Conservation (phyloP, 441 rosid genomes). For the Mallotus japonicus region DNA sequence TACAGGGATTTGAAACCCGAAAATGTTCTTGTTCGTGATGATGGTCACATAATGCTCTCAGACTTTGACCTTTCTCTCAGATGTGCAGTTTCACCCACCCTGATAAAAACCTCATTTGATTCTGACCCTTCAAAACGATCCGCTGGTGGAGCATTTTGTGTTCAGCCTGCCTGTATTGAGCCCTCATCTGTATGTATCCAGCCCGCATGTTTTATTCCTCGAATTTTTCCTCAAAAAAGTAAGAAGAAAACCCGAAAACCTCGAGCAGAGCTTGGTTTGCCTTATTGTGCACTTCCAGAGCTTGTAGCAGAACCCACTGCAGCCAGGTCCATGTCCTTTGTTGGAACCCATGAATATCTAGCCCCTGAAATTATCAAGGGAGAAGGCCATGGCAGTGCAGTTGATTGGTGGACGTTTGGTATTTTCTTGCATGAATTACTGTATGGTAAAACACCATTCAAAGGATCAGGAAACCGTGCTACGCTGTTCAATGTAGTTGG, state of each 20-base stretch:
- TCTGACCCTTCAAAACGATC: conserved; percentile 54
- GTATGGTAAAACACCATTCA: conserved; percentile 87
- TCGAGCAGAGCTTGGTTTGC: conserved; percentile 49
- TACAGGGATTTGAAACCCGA: conserved; percentile 97
- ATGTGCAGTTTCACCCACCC: conserved; percentile 88
- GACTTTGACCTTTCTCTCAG: conserved; percentile 95
- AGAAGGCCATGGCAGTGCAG: conserved; percentile 97
- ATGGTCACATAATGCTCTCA: conserved; percentile 98
- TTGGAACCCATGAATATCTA: conserved; percentile 95
- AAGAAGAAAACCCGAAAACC: conserved; percentile 69
- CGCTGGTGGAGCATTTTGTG: conserved; percentile 59
- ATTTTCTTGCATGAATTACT: conserved; percentile 83
- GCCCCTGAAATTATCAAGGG: conserved; percentile 99
- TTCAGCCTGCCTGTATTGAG: conserved; percentile 84
- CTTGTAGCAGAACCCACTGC: conserved; percentile 94
- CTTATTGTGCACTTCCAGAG: conserved; percentile 66
- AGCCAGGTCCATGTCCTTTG: conserved; percentile 95
- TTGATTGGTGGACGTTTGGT: conserved; percentile 99
- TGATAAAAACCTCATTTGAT: conserved; percentile 61
- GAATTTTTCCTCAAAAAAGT: conserved; percentile 68
- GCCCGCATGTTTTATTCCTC: conserved; percentile 85
- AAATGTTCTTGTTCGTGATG: conserved; percentile 94
- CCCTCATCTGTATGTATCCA: conserved; percentile 82
- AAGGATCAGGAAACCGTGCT: conserved; percentile 94
- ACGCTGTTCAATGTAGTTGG: conserved; percentile 95